phyloP scores from a whole-genome alignment of 75 land plant species.

The Chamaecyparis obtusa region DNA sequence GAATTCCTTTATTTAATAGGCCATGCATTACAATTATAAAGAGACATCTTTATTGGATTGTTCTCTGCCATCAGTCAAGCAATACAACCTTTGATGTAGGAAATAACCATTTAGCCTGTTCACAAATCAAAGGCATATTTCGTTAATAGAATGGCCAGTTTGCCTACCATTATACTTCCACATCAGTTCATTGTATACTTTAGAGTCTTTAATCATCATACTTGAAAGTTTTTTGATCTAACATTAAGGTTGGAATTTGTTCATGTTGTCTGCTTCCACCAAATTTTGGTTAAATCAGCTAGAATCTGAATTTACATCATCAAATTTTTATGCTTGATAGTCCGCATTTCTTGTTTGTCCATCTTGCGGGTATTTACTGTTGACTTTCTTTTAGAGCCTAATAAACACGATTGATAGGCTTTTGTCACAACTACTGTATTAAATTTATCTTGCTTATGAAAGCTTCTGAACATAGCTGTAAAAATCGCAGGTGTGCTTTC shows the following conservation, averaged over 20 bases:
- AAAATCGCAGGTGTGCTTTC: constrained; percentile 46
- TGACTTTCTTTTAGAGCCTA: not conserved
- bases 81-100: not conserved
- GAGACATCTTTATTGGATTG: too few relatives aligned
- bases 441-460: constrained; percentile 2
- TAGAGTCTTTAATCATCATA: not conserved
- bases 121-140: not conserved
- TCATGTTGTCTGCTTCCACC: not conserved
- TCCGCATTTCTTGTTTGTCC: not conserved
- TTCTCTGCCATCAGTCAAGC: too few relatives aligned
- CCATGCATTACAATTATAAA: not conserved
- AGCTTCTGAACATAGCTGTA: not conserved
- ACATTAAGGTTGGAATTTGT: not conserved
- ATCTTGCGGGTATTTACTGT: not conserved
- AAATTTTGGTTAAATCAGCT: not conserved
- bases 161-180: not conserved
- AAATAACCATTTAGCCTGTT: not conserved
- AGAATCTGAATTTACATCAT: not conserved
- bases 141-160: not conserved
- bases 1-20: not conserved
- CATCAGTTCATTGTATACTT: not conserved
- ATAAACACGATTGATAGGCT: not conserved
- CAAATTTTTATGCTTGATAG: not conserved
- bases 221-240: not conserved
- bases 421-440: not conserved